Base-by-base conservation (phyloP, 73 alveolate genomes). In the Stentor coeruleus region DNA sequence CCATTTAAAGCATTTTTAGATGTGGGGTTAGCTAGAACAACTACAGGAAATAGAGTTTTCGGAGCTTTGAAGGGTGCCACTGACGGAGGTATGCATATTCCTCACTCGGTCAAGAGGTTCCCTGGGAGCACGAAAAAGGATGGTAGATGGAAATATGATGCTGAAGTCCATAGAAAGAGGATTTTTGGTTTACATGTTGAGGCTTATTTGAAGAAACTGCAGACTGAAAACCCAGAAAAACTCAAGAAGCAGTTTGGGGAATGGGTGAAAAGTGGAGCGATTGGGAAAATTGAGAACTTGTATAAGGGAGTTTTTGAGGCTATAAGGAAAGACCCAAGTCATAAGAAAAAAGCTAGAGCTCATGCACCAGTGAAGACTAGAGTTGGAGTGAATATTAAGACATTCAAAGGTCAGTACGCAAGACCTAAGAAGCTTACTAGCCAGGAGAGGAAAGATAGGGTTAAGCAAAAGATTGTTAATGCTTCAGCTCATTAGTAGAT, bases 61-160 rank as follows among this genome's bases (percentile, higher is more conserved):
- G 99, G 99, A 84, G 99, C 99, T 79, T 94, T 98, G 89, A 98
- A 98, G 94, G 99, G 99, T 38, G 99, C 99, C 31, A 93, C 93
- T 85, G 99, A 98, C 87, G 99, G 99, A 31, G 99, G 99, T 35
- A 82, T 98, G 80, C 90, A 96, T 86, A 91, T 98, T 84, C 99
- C 99, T 74, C 99, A 98, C 98, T 86, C 90, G 77, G 90, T 91
- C 97, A 96, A 95, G 94, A 96, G 98, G 81, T 98, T 98, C 99
- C 99, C 99, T 74, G 99, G 99, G 86, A 95, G 83, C 97, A 82
- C 55, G 76, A 93, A 90, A 15, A 90, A 91, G 93, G 94, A 88
- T 41, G 93, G 93, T 41, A 88, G 85, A 28, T 93, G 89, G 91
- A 88, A 91, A 81, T 93, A 89, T 90, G 93, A 92, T 82, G 97